phyloP scores from a whole-genome alignment of 2,329 filamentous ascomycete genomes.

The Colletotrichum sp. region DNA sequence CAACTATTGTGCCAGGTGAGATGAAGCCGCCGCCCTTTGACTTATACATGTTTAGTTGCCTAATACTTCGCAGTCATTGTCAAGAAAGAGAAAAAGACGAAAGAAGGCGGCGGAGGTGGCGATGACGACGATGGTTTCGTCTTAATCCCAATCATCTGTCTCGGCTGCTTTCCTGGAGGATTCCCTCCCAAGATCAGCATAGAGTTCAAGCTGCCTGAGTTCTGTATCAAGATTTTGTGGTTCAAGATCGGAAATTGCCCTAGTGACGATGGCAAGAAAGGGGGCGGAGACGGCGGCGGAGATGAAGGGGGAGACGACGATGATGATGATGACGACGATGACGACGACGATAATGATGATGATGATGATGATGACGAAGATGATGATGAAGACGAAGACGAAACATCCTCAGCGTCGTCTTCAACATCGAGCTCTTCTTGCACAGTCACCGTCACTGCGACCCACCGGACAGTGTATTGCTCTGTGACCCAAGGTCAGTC shows the following conservation, averaged over 20 bases:
- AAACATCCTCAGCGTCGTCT: not conserved
- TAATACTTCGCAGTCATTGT: not conserved
- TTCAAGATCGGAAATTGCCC: not conserved
- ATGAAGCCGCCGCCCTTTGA: not conserved
- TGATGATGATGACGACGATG: not conserved
- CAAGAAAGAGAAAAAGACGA: not conserved
- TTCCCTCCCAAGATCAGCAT: not conserved
- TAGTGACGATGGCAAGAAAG: not conserved
- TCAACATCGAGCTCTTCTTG: not conserved
- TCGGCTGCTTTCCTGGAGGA: not conserved
- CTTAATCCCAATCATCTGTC: not conserved
- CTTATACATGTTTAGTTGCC: not conserved
- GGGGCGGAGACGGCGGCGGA: not conserved
- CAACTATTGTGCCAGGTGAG: not conserved
- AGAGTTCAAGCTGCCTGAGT: not conserved
- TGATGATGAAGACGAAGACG: not conserved
- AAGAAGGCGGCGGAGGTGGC: not conserved
- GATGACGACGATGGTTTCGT: not conserved
- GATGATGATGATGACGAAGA: not conserved
- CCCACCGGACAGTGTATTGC: not conserved
- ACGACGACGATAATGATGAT: not conserved
- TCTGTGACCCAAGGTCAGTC: not conserved
- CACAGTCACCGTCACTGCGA: not conserved
- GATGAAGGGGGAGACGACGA: not conserved
- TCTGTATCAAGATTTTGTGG: not conserved